phyloP scores from a whole-genome alignment of 495 filamentous ascomycete genomes.

The Neurospora hispaniola region DNA sequence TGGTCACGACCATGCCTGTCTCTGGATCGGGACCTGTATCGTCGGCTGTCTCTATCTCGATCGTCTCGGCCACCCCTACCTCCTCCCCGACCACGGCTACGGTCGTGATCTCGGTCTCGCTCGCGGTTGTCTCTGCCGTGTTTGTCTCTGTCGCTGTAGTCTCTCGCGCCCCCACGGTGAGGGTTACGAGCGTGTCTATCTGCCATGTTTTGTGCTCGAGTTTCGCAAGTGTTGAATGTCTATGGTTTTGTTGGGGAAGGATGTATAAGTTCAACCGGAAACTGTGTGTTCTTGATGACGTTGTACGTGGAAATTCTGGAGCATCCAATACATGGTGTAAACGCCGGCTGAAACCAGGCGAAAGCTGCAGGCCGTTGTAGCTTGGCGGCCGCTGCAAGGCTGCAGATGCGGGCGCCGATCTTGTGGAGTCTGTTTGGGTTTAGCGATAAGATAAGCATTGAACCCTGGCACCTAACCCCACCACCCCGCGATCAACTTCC shows the following conservation, averaged over 20 bases:
- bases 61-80: neutral
- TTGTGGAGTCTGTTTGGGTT: neutral
- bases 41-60: constrained; percentile 20
- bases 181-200: neutral
- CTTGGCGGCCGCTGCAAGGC: neutral
- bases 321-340: neutral
- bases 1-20: constrained; percentile 12
- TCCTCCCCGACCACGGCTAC: constrained; percentile 8
- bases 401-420: neutral
- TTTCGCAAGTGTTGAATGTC: neutral
- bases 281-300: neutral
- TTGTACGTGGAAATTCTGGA: neutral
- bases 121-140: constrained; percentile 19
- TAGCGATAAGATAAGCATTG: neutral
- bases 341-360: neutral
- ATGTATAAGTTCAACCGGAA: neutral
- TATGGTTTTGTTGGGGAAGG: neutral
- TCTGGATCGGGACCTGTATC: constrained; percentile 31
- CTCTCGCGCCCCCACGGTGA: neutral
- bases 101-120: constrained; percentile 23
- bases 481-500: neutral
- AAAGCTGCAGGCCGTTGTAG: neutral
- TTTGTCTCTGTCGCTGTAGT: constrained; percentile 20
- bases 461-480: neutral
- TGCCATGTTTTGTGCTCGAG: neutral